Evolutionary conservation across 441 rosid genomes (phyloP).

Genomic region (Syzygium malaccense): DNA sequence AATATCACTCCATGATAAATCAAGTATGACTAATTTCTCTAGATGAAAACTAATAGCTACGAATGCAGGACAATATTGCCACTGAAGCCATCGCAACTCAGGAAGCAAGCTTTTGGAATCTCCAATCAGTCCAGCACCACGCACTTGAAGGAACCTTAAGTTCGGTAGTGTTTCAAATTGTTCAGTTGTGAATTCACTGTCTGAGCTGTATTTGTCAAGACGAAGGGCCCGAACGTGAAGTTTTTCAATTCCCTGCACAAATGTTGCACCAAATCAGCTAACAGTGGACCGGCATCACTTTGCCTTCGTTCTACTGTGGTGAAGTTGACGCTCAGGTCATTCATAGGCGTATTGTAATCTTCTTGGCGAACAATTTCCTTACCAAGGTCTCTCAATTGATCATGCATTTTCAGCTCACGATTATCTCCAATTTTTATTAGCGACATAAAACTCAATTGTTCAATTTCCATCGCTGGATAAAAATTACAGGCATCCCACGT

Average conservation of each 20-base stretch:
- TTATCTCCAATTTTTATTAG: neutral
- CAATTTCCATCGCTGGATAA: neutral
- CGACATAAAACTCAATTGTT: accelerated
- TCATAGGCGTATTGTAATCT: accelerated
- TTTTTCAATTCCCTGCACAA: neutral
- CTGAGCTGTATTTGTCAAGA: accelerated
- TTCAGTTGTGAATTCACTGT: accelerated
- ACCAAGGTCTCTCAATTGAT: neutral
- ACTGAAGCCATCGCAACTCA: neutral
- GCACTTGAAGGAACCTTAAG: neutral
- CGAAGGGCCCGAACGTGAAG: neutral
- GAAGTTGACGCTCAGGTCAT: neutral
- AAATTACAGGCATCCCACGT: accelerated
- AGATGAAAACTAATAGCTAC: accelerated
- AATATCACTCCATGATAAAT: accelerated
- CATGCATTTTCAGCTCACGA: neutral
- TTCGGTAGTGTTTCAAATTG: neutral
- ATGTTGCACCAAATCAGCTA: neutral
- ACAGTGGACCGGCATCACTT: neutral
- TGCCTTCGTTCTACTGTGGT: accelerated
- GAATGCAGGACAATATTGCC: neutral
- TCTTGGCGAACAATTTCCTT: neutral
- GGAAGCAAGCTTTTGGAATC: neutral
- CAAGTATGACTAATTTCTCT: neutral
- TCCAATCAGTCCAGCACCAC: accelerated